A percentile compares a stretch with the other conserved stretches of the same genome.
Evolutionary conservation across 2,329 filamentous ascomycete genomes (phyloP).

Genomic region (Fusarium praegraminearum): DNA sequence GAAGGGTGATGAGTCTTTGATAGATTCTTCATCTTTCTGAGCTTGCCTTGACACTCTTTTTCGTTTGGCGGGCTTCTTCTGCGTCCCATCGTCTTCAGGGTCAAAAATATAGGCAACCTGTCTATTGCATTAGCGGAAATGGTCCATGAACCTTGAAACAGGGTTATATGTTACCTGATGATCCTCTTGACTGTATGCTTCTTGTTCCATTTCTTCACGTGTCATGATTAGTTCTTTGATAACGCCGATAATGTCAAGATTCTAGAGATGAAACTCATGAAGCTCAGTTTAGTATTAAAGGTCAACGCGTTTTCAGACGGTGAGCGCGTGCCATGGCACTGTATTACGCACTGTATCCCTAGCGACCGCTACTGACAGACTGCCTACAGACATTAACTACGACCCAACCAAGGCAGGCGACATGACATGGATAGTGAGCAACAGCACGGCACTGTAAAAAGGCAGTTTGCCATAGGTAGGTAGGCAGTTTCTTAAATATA

Average conservation of each 20-base stretch:
- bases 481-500: conserved; percentile 1
- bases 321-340: conserved; percentile 32
- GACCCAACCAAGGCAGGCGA: no score
- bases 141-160: background rate
- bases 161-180: conserved; percentile 54
- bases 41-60: conserved; percentile 64
- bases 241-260: background rate
- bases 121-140: conserved; percentile 30
- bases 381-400: no score
- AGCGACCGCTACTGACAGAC: conserved; percentile 11
- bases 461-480: background rate
- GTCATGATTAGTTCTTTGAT: conserved; percentile 39
- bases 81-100: conserved; percentile 57
- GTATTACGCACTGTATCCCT: conserved; percentile 27
- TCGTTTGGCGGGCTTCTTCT: conserved; percentile 64
- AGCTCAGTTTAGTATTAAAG: conserved; percentile 19
- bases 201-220: conserved; percentile 38
- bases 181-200: conserved; percentile 56
- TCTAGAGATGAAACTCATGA: conserved; percentile 20
- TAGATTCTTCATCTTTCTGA: conserved; percentile 26
- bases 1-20: conserved; percentile 54
- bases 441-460: background rate
- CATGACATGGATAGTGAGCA: no score
- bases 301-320: conserved; percentile 41
- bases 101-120: conserved; percentile 74